Percentiles rank a stretch among this genome's conserved stretches.
phyloP scores from a whole-genome alignment of 371 early-diverging fungal species.

The Umbelopsis sp. region DNA sequence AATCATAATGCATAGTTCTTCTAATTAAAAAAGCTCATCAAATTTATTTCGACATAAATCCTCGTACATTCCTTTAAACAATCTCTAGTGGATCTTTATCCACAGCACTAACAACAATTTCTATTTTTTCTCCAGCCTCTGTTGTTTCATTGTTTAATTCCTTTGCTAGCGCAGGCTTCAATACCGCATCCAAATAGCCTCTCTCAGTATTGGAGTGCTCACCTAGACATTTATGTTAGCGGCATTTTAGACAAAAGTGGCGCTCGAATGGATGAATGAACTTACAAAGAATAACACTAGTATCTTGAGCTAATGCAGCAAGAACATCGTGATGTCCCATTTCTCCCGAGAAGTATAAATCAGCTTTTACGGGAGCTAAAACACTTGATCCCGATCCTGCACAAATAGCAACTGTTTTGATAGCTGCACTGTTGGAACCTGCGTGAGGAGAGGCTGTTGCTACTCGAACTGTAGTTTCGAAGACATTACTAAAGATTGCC shows the following conservation, averaged over 20 bases:
- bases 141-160: conserved; percentile 50
- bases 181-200: conserved; percentile 78
- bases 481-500: neutral
- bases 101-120: conserved; percentile 67
- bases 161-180: conserved; percentile 68
- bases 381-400: conserved; percentile 89
- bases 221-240: conserved; percentile 33
- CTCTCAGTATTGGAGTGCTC: conserved; percentile 96
- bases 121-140: conserved; percentile 51
- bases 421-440: conserved; percentile 38
- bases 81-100: conserved; percentile 77
- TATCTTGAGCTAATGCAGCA: conserved; percentile 72
- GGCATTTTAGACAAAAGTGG: neutral
- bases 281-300: conserved; percentile 88
- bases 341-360: conserved; percentile 94
- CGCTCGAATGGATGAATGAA: conserved; percentile 5
- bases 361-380: conserved; percentile 54
- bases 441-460: conserved; percentile 64
- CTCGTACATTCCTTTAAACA: conserved; percentile 41
- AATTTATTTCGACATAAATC: too few relatives aligned
- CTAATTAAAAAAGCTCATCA: too few relatives aligned
- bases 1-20: too few relatives aligned
- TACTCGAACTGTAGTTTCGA: conserved; percentile 65
- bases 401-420: conserved; percentile 89
- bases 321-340: conserved; percentile 93